Percentiles rank a stretch among this genome's conserved stretches.
These are phyloP conservation scores for Tillandsia leiboldiana DNA, from an alignment of 176 grass and related monocot genomes.

Conservation along the genomic window DNA sequence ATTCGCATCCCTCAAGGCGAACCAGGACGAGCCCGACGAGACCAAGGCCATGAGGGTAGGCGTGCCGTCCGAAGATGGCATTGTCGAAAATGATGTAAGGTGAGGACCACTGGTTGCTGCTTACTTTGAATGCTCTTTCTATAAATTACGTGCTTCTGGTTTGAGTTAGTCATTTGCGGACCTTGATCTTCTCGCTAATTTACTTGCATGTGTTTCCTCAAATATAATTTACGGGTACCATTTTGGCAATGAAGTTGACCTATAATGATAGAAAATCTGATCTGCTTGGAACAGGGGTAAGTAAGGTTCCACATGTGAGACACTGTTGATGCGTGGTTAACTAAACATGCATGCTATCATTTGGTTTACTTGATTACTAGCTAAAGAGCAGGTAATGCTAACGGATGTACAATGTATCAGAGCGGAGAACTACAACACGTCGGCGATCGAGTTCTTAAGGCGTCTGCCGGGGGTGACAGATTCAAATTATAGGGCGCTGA, in stretches of 20 bases:
- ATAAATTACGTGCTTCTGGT: no score
- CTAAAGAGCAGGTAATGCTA: neutral
- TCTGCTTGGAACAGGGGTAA: no score
- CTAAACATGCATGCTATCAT: no score
- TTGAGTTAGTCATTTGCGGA: no score
- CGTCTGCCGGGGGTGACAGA: conserved; percentile 88
- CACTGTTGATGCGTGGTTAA: no score
- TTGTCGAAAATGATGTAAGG: conserved; percentile 76
- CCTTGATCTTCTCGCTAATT: no score
- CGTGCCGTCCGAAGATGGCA: conserved; percentile 76
- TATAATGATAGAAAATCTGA: no score
- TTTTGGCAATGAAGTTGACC: no score
- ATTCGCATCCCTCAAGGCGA: conserved; percentile 82
- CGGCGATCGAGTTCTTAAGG: conserved; percentile 85
- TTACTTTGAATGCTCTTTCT: neutral
- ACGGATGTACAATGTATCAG: conserved; percentile 28
- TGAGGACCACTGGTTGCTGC: conserved; percentile 5
- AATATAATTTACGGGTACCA: no score
- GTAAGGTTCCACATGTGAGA: no score
- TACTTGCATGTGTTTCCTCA: no score
- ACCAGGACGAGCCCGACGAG: conserved; percentile 97
- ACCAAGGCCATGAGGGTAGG: conserved; percentile 79
- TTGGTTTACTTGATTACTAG: no score
- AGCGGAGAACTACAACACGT: conserved; percentile 92
- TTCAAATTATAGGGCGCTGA: conserved; percentile 71